Evolutionary conservation across 352 stramenopile species (phyloP).

Genomic region (Thraustochytrium striatum): DNA sequence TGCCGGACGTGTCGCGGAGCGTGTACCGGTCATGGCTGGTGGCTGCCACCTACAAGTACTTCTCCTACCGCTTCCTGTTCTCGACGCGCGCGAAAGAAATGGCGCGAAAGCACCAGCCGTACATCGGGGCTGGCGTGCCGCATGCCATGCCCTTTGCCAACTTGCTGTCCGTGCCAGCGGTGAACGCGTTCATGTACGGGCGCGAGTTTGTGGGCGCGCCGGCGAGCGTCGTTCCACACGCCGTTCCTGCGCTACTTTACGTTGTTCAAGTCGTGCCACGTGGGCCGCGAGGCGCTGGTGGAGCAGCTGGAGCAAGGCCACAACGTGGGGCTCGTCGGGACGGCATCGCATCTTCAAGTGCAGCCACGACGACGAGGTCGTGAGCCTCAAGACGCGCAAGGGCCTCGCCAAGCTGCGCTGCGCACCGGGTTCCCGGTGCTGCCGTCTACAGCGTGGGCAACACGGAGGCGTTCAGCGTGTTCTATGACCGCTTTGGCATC

Average conservation of each 20-base stretch:
- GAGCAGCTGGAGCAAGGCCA: conserved; percentile 3
- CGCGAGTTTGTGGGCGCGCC: conserved; percentile 40
- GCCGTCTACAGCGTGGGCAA: conserved; percentile 68
- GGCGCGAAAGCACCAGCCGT: neutral
- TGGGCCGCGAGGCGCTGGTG: conserved; percentile 18
- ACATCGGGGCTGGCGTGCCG: conserved; percentile 32
- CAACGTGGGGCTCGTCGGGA: conserved; percentile 45
- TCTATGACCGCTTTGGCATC: conserved; percentile 51
- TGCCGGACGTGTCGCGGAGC: neutral
- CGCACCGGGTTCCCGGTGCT: conserved; percentile 62
- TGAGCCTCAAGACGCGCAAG: conserved; percentile 64
- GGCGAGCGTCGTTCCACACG: conserved; percentile 44
- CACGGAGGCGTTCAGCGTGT: conserved; percentile 58
- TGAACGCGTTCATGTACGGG: conserved; percentile 44
- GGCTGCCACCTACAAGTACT: conserved; percentile 42
- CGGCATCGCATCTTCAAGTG: conserved; percentile 47
- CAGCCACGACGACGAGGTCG: conserved; percentile 48
- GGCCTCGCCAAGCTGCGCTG: conserved; percentile 66
- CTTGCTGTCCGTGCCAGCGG: conserved; percentile 37
- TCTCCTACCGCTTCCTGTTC: conserved; percentile 37
- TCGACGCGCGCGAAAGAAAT: neutral
- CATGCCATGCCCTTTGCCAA: conserved; percentile 49
- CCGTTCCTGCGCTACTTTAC: conserved; percentile 49
- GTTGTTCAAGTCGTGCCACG: conserved; percentile 29
- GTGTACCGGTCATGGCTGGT: neutral